These are phyloP conservation scores for Alopecurus myosuroides DNA, from an alignment of 176 grass and related monocot genomes.

Conservation along the genomic window DNA sequence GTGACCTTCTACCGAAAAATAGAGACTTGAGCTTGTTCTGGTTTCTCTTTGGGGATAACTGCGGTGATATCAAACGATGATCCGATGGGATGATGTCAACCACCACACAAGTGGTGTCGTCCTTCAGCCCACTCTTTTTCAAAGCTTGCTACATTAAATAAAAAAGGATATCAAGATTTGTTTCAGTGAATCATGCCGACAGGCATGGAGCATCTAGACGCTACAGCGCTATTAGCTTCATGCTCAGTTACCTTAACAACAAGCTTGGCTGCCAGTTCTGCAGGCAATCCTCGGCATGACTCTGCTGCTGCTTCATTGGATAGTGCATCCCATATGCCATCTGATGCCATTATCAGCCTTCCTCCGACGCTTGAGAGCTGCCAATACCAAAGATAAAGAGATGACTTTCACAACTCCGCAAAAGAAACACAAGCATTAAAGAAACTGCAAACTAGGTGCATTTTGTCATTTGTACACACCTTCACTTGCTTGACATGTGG, in stretches of 20 bases:
- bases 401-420: neutral
- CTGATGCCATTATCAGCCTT: slow-evolving; percentile 89
- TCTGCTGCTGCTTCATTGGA: slow-evolving; percentile 76
- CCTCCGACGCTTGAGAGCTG: slow-evolving; percentile 87
- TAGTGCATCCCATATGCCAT: slow-evolving; percentile 98
- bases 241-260: slow-evolving; percentile 78
- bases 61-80: slow-evolving; percentile 50
- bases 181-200: neutral
- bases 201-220: neutral
- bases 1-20: slow-evolving; percentile 62
- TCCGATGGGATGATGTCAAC: slow-evolving; percentile 85
- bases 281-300: slow-evolving; percentile 75
- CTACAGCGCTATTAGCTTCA: neutral
- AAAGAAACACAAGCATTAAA: neutral
- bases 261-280: slow-evolving; percentile 84
- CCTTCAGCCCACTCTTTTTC: slow-evolving; percentile 89
- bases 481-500: slow-evolving; percentile 99
- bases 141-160: slow-evolving; percentile 68
- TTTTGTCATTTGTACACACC: slow-evolving; percentile 32
- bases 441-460: neutral
- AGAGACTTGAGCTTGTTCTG: slow-evolving; percentile 76
- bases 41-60: slow-evolving; percentile 69
- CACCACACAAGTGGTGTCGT: slow-evolving; percentile 97
- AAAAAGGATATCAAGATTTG: neutral
- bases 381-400: slow-evolving; percentile 15